These are phyloP conservation scores for Mycena filopes DNA, from an alignment of 768 basidiomycete genomes.

Conservation along the genomic window DNA sequence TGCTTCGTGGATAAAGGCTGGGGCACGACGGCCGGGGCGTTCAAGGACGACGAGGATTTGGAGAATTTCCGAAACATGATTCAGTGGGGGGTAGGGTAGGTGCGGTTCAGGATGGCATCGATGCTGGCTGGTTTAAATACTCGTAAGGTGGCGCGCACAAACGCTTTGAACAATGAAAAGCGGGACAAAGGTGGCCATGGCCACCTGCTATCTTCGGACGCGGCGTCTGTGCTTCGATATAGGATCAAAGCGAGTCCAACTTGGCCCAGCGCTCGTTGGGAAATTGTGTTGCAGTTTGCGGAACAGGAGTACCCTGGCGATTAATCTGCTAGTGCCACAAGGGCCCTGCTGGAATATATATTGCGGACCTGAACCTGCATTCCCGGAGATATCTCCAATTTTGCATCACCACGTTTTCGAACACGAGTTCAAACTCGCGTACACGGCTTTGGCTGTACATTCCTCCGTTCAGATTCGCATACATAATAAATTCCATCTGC, in stretches of 20 bases:
- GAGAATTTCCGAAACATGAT: conserved; percentile 25
- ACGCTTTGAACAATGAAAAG: conserved; percentile 24
- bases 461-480: no score
- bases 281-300: not conserved
- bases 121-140: conserved; percentile 17
- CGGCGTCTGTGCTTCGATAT: conserved; percentile 7
- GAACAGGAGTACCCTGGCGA: no score
- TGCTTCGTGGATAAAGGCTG: not conserved
- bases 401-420: conserved; percentile 11
- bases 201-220: conserved; percentile 14
- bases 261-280: not conserved
- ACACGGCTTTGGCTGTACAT: not conserved
- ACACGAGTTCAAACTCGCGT: not conserved
- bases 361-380: no score
- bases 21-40: not conserved
- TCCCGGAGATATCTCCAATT: no score
- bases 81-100: not conserved
- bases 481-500: no score
- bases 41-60: conserved; percentile 1
- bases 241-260: not conserved
- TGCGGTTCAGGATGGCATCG: not conserved
- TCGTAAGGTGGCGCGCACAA: conserved; percentile 27
- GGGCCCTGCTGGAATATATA: no score
- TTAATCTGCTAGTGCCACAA: no score
- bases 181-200: conserved; percentile 15